phyloP scores from a whole-genome alignment of 768 basidiomycete genomes.

The Naganishia randhawae region DNA sequence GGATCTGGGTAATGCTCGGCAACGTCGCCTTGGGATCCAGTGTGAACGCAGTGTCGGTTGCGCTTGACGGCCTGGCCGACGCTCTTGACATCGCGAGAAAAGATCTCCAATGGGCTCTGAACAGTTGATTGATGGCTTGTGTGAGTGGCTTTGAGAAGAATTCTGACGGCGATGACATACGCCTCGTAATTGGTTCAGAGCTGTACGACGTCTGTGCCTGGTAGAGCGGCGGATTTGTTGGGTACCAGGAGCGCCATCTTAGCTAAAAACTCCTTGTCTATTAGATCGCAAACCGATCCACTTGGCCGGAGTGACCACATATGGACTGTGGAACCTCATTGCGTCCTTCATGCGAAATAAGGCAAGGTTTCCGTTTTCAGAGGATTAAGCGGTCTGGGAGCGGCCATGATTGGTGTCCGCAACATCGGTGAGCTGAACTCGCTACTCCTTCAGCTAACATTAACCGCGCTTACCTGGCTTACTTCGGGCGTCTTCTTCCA shows the following conservation, averaged over 20 bases:
- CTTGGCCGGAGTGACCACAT: neutral
- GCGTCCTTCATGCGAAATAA: neutral
- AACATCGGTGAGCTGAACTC: neutral
- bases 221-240: neutral
- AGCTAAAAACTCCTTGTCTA: neutral
- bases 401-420: neutral
- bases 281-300: neutral
- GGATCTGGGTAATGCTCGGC: neutral
- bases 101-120: neutral
- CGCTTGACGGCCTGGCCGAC: neutral
- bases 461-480: neutral
- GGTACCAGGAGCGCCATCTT: too few species aligned
- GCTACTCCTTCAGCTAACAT: too few species aligned
- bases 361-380: neutral
- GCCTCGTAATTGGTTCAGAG: neutral
- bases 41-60: neutral
- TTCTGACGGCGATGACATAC: neutral
- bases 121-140: neutral
- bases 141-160: neutral
- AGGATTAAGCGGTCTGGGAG: slow-evolving; percentile 5
- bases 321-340: neutral
- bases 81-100: neutral
- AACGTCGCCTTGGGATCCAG: neutral
- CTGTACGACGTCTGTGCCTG: neutral
- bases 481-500: neutral